A percentile compares a stretch with the other conserved stretches of the same genome.
Conservation (phyloP, 192 early-diverging fungal species). For the Coemansia sp. region DNA sequence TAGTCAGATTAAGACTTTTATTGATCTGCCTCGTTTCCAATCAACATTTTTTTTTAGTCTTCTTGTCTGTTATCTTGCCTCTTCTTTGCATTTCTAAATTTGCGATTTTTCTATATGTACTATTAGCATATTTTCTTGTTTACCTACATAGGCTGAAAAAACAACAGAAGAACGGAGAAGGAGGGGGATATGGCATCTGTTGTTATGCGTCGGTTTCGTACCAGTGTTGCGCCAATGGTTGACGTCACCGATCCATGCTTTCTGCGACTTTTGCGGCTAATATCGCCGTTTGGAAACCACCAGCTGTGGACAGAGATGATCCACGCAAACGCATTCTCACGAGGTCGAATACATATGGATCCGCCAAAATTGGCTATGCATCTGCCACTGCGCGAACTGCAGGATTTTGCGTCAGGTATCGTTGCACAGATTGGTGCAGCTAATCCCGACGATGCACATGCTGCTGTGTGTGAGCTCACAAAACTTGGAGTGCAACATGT, state of each 20-base stretch:
- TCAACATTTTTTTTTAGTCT: neutral
- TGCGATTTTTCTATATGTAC: neutral
- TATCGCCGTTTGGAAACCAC: slow-evolving; percentile 61
- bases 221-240: slow-evolving; percentile 74
- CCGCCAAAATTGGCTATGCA: slow-evolving; percentile 20
- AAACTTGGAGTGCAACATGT: slow-evolving; percentile 61
- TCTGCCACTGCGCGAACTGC: slow-evolving; percentile 33
- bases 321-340: slow-evolving; percentile 56
- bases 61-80: slow-evolving; percentile 3
- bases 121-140: neutral
- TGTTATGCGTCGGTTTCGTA: slow-evolving; percentile 28
- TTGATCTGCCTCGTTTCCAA: neutral
- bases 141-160: neutral
- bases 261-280: slow-evolving; percentile 62
- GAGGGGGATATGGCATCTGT: slow-evolving; percentile 16
- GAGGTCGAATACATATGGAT: slow-evolving; percentile 26
- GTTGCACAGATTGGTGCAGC: slow-evolving; percentile 50
- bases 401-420: slow-evolving; percentile 33
- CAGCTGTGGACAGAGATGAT: slow-evolving; percentile 75
- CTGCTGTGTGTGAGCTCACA: slow-evolving; percentile 45
- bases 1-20: slow-evolving; percentile 1
- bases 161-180: too few species aligned
- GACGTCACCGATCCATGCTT: slow-evolving; percentile 74
- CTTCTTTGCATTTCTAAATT: neutral
- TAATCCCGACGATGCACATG: slow-evolving; percentile 25